Percentiles rank a stretch among this genome's conserved stretches.
These are phyloP conservation scores for Leccinum boreale DNA, from an alignment of 768 basidiomycete genomes.

Conservation along the genomic window DNA sequence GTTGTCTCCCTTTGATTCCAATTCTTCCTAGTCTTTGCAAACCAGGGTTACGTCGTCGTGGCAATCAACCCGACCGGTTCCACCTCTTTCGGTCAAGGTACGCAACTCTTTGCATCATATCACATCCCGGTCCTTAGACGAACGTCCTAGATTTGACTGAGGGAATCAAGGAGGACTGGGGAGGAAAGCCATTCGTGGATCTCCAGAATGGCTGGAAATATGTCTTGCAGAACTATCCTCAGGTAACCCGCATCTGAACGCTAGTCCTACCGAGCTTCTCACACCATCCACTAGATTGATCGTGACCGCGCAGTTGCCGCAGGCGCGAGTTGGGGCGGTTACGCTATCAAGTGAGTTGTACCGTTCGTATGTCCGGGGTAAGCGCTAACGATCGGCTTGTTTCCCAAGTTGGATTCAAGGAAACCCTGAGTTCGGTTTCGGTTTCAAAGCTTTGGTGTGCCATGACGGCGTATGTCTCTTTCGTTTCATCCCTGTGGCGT, in stretches of 20 bases:
- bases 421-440: slow-evolving; percentile 82
- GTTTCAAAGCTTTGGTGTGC: slow-evolving; percentile 87
- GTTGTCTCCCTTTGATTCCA: background rate
- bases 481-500: background rate
- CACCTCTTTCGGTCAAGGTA: slow-evolving; percentile 89
- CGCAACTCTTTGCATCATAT: background rate
- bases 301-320: slow-evolving; percentile 68
- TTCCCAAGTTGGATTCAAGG: slow-evolving; percentile 86
- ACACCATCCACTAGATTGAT: slow-evolving; percentile 49
- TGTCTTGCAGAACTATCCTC: slow-evolving; percentile 61
- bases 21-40: slow-evolving; percentile 61
- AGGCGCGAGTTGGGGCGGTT: slow-evolving; percentile 85
- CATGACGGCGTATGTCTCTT: slow-evolving; percentile 77
- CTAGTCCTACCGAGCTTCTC: background rate
- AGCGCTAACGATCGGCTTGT: slow-evolving; percentile 1
- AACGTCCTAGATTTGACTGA: slow-evolving; percentile 64
- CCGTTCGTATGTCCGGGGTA: background rate
- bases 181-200: slow-evolving; percentile 82
- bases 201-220: slow-evolving; percentile 73
- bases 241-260: slow-evolving; percentile 39
- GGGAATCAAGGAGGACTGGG: slow-evolving; percentile 78
- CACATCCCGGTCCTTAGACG: background rate
- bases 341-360: slow-evolving; percentile 72
- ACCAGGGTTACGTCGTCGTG: slow-evolving; percentile 86
- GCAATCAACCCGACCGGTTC: slow-evolving; percentile 93